Evolutionary conservation across 495 filamentous ascomycete species (phyloP).

Genomic region (Penicillium paradoxum): DNA sequence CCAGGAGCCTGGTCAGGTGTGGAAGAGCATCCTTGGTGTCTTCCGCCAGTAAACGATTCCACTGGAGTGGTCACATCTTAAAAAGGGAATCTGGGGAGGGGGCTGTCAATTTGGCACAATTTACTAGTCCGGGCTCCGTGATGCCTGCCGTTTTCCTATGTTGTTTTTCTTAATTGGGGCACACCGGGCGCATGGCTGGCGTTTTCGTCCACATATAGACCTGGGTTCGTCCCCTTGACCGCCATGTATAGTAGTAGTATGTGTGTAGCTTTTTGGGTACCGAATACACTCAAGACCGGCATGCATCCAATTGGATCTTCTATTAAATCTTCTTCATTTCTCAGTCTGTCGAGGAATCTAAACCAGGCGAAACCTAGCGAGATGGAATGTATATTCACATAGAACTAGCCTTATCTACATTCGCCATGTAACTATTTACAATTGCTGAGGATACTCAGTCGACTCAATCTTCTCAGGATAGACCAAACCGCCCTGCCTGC

Average conservation of each 20-base stretch:
- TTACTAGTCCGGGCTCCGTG: slow-evolving; percentile 8
- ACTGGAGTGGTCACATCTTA: neutral
- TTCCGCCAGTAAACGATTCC: slow-evolving; percentile 55
- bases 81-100: slow-evolving; percentile 1
- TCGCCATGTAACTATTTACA: slow-evolving; percentile 21
- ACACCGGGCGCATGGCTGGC: slow-evolving; percentile 10
- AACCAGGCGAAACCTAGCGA: neutral
- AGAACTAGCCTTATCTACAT: neutral
- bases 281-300: slow-evolving; percentile 16
- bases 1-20: slow-evolving; percentile 93
- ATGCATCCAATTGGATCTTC: neutral
- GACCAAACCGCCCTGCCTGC: slow-evolving; percentile 67
- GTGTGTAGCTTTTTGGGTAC: slow-evolving; percentile 22
- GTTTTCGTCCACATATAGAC: slow-evolving; percentile 24
- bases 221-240: slow-evolving; percentile 14
- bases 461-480: slow-evolving; percentile 84
- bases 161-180: slow-evolving; percentile 13
- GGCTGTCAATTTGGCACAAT: neutral
- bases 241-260: slow-evolving; percentile 31
- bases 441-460: slow-evolving; percentile 53
- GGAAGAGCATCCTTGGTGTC: slow-evolving; percentile 83
- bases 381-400: neutral
- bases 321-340: neutral
- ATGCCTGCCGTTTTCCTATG: slow-evolving; percentile 17
- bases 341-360: neutral